Base-by-base conservation (phyloP, 2,329 filamentous ascomycete species). In the Huntiella savannae region DNA sequence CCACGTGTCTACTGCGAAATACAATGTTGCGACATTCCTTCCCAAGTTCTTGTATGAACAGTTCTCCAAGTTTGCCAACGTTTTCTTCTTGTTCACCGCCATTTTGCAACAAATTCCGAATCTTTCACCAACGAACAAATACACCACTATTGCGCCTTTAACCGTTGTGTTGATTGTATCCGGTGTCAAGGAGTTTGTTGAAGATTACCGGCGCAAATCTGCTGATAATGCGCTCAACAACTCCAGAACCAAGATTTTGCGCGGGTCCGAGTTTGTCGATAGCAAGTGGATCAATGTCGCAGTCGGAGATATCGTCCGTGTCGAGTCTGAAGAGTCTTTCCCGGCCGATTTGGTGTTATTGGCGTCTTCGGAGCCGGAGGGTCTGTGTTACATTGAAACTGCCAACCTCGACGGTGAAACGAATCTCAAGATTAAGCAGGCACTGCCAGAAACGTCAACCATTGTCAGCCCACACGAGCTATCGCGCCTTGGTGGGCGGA, bases 31-130 rank as follows among this genome's bases (percentile, higher is more conserved):
- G 46, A 94, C 86, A 15, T 98, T 98, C 62, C 59, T 96, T 13
- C 91, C 91, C 43, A 98, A 98, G 63, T 98, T 98, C 63, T 69
- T 98, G 48, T 86, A 88, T 61, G 91, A 98, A 62, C 91, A 98
- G 60, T 98, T 98, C 65, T 95, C 87, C 51, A 98, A 95, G 68
- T 94, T 95, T 63, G 91, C 91, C 68, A 98, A 98, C 64, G 64
- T 98, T 58, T 98, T 98, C 69, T 98, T 98, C 81, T 74, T 98
- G 60, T 96, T 98, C 62, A 98, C 91, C 34, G 87, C 91, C 12
- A 79, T 76, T 36, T 67, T 98, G 40, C 91, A 98, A 66, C 91
- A 98, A 61, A 94, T 98, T 51, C 91, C 91, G 16, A 79, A 82
- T 53, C 79, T 98, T 51, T 94, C 87, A 33, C 91, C 92, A 5